phyloP scores from a whole-genome alignment of 2,329 filamentous ascomycete genomes.

The Myriosclerotinia duriaeana region DNA sequence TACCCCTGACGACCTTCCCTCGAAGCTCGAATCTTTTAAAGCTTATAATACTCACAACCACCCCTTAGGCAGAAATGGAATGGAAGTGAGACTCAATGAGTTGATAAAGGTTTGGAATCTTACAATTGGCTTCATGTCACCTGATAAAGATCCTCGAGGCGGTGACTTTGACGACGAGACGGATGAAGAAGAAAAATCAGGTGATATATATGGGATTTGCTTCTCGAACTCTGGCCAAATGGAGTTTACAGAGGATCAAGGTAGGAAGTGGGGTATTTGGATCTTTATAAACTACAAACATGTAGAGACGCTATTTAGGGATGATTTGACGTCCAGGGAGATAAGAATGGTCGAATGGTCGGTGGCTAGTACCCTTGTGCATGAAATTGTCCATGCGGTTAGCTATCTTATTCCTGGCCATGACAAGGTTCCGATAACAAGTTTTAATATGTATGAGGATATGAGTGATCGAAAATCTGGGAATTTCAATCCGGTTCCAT shows the following conservation, averaged over 20 bases:
- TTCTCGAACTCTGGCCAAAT: slow-evolving; percentile 23
- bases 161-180: neutral
- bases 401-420: neutral
- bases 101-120: slow-evolving; percentile 9
- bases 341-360: slow-evolving; percentile 23
- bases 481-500: slow-evolving; percentile 18
- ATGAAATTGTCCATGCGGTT: slow-evolving; percentile 29
- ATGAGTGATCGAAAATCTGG: no score
- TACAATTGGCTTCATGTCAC: slow-evolving; percentile 25
- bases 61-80: neutral
- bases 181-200: neutral
- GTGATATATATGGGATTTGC: slow-evolving; percentile 11
- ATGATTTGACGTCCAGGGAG: slow-evolving; percentile 12
- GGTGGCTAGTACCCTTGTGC: slow-evolving; percentile 25
- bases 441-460: no score
- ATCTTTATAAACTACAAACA: slow-evolving; percentile 22
- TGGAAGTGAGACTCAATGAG: neutral
- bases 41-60: neutral
- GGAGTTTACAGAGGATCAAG: neutral
- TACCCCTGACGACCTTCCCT: neutral
- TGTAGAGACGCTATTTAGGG: slow-evolving; percentile 24
- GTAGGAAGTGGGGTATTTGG: slow-evolving; percentile 13
- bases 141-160: slow-evolving; percentile 24
- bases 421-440: neutral
- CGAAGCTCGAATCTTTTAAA: neutral